Conservation (phyloP, 345 rosid genomes). For the Eucalyptus fibrosa region DNA sequence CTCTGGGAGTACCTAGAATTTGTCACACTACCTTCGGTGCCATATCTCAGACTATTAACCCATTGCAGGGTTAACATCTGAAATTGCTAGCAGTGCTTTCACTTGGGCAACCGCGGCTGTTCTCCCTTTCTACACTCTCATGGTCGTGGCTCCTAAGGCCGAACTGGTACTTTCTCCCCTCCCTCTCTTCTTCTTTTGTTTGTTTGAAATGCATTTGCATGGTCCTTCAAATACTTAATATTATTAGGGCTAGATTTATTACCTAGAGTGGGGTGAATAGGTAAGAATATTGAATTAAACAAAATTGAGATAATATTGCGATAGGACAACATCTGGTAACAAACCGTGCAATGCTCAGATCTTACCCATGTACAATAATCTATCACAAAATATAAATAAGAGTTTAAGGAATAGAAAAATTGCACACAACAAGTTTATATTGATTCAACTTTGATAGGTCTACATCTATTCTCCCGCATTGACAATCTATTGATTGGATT, state of each 20-base stretch:
- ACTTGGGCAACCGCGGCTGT: slow-evolving; percentile 70
- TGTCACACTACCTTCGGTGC: background rate
- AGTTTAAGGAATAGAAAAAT: no score
- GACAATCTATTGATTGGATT: accelerated
- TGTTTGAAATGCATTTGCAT: background rate
- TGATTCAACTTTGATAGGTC: no score
- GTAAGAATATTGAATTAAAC: no score
- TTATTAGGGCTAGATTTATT: no score
- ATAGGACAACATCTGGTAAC: no score
- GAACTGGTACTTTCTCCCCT: slow-evolving; percentile 22
- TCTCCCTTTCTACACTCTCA: slow-evolving; percentile 84
- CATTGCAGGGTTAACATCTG: slow-evolving; percentile 53
- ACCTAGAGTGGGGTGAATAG: no score
- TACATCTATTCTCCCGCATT: accelerated
- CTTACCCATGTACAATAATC: no score
- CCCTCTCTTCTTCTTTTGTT: background rate
- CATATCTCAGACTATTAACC: background rate
- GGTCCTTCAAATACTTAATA: background rate
- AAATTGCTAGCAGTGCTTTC: slow-evolving; percentile 54
- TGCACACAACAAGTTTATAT: no score
- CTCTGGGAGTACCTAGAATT: background rate
- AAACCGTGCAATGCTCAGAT: no score
- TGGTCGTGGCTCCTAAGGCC: slow-evolving; percentile 89
- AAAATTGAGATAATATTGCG: no score
- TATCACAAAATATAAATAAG: no score